Evolutionary conservation across 176 grass and related monocot genomes (phyloP).

Genomic region (Carex parvula): DNA sequence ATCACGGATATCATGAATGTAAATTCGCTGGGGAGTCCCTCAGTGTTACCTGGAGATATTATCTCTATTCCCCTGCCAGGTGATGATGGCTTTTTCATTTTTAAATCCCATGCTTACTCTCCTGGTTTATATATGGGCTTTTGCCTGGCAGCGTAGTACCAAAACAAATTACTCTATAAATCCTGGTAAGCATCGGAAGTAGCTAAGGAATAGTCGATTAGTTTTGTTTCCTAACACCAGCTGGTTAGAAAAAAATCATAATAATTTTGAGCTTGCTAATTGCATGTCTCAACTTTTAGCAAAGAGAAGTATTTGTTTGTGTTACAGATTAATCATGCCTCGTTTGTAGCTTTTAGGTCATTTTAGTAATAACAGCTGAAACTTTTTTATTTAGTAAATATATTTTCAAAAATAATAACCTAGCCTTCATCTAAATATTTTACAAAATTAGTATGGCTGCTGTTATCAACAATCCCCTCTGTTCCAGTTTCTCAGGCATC

Average conservation of each 20-base stretch:
- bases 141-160: neutral
- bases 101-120: neutral
- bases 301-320: neutral
- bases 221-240: neutral
- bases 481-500: neutral
- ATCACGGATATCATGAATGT: conserved; percentile 58
- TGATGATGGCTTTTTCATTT: neutral
- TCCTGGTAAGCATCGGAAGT: neutral
- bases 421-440: neutral
- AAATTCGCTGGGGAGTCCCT: conserved; percentile 52
- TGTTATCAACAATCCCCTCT: neutral
- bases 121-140: neutral
- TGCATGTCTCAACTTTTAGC: neutral
- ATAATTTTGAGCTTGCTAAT: neutral
- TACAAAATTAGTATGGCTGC: neutral
- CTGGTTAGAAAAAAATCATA: neutral
- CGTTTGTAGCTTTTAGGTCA: neutral
- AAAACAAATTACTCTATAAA: conserved; percentile 7
- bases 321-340: neutral
- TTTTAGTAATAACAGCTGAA: neutral
- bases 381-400: neutral
- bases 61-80: conserved; percentile 68
- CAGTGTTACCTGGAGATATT: conserved; percentile 64
- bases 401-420: neutral
- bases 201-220: neutral